Evolutionary conservation across 2,329 filamentous ascomycete genomes (phyloP), one percentile per base, ranked within the genome.

Genomic region (Penicillium sp.): DNA sequence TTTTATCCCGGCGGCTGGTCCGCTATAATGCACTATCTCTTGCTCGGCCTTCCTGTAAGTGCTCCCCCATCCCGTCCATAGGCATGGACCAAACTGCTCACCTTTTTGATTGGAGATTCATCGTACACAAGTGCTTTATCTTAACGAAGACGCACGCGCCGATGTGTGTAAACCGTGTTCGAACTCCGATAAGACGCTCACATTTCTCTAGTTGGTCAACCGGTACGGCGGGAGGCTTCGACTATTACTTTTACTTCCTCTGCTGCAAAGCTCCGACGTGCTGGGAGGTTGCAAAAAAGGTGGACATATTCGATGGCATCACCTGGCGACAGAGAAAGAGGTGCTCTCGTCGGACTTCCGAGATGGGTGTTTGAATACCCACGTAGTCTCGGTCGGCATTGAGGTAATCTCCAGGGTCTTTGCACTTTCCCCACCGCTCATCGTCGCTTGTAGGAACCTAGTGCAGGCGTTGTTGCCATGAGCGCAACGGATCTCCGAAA

Each of bases 271-370:
- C 17, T 39, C 29, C 34, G 29, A 34, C 15, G 34, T 43, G 40
- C 35, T 43, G 34, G 40, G 29, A 29, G 10, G 40, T 29, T 33
- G 28, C 28, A 39, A 29, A 39, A 39, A 38, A 34, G 40, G 40
- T 27, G 40, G 40, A 21, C 35, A 38, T 43, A 43, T 43, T 43
- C 34, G 40, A 39, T 43, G 40, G 40, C 40, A 43, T 34, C 28
- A 33, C 18, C 34, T 43, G 27, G 28, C 28, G 34, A 43, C 40
- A 21, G 34, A 43, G 21, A 26, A 34, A 31, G 25, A 41, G 39
- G 29, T 34, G 34, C 15, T 38, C 29, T 43, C 40, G 34, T 43
- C 40, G 29, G 31, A 38, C 19, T 38, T 33, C 34, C 35, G 40
- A 20, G 35, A 27, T 38, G 40, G 40, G 15, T 43, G 40, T 39